Evolutionary conservation across 345 rosid species (phyloP).

Genomic region (Arabidopsis thaliana): TAIR10.1 NC_003071.7:18887001-18887500

Average conservation of each 20-base stretch:
- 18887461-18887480: conserved; percentile 76
- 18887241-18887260: conserved; percentile 43
- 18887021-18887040: conserved; percentile 39
- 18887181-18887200: conserved; percentile 26
- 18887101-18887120: conserved; percentile 43
- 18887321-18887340: conserved; percentile 33
- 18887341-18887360: conserved; percentile 33
- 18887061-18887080: conserved; percentile 39
- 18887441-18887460: conserved; percentile 52
- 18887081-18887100: conserved; percentile 41
- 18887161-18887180: conserved; percentile 7
- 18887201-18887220: conserved; percentile 24
- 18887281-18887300: conserved; percentile 40
- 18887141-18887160: conserved; percentile 27
- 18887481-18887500: conserved; percentile 88
- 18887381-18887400: conserved; percentile 71
- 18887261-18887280: conserved; percentile 40
- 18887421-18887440: conserved; percentile 56
- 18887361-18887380: conserved; percentile 74
- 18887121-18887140: conserved; percentile 44
- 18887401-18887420: conserved; percentile 86
- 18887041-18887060: conserved; percentile 37
- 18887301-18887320: conserved; percentile 44
- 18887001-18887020: conserved; percentile 48
- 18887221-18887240: conserved; percentile 54